Evolutionary conservation across 2,329 filamentous ascomycete species (phyloP).

Genomic region (Exophiala oligosperma): DNA sequence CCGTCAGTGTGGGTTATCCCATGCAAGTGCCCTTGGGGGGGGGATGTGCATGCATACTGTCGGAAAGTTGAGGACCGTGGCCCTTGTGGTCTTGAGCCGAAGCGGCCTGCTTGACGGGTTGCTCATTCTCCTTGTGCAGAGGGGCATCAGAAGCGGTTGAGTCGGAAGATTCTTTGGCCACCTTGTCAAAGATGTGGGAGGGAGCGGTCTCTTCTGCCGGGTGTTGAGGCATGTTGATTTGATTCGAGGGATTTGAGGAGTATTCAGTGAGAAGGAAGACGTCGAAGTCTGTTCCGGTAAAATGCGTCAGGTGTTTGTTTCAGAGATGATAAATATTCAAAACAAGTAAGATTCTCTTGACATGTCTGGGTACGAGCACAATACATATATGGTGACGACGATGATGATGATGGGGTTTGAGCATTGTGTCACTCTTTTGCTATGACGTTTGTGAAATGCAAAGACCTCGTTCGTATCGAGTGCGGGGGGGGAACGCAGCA

Average conservation of each 20-base stretch:
- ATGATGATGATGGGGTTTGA: neutral
- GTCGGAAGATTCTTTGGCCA: constrained; percentile 40
- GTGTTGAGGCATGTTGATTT: constrained; percentile 38
- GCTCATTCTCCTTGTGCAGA: constrained; percentile 29
- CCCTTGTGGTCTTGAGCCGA: constrained; percentile 37
- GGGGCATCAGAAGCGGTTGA: constrained; percentile 39
- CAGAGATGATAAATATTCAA: no score
- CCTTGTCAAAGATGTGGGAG: constrained; percentile 35
- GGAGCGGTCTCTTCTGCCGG: constrained; percentile 40
- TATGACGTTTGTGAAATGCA: neutral
- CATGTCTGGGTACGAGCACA: no score
- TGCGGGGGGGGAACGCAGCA: no score
- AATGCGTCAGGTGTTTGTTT: no score
- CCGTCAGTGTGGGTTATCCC: neutral
- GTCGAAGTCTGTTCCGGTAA: no score
- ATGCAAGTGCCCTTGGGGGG: constrained; percentile 1
- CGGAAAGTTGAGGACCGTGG: constrained; percentile 49
- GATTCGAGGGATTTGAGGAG: neutral
- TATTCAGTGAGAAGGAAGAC: no score
- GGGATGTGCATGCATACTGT: constrained; percentile 35
- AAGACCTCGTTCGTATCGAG: neutral
- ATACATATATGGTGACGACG: no score
- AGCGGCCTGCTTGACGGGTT: constrained; percentile 32
- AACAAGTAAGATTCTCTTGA: no score
- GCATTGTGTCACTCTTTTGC: neutral